A percentile compares a stretch with the other conserved stretches of the same genome.
These are phyloP conservation scores for Xanthoparmelia taractica DNA, from an alignment of 495 filamentous ascomycete genomes.

Conservation along the genomic window DNA sequence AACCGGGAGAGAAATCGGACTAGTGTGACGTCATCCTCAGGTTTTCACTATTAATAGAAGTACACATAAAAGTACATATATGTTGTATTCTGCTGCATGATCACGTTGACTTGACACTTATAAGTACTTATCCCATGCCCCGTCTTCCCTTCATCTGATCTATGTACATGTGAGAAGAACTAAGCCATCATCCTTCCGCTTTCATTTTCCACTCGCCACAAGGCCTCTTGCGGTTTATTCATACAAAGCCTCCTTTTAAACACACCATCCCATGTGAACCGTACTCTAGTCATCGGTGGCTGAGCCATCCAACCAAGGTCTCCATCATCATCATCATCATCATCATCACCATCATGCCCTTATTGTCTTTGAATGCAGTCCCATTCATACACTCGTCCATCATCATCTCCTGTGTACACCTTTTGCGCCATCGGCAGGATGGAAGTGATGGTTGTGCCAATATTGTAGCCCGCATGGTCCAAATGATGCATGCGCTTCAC, in stretches of 20 bases:
- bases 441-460: conserved; percentile 76
- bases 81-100: background rate
- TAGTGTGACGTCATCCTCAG: background rate
- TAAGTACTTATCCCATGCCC: background rate
- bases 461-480: conserved; percentile 71
- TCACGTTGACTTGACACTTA: background rate
- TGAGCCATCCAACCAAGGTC: background rate
- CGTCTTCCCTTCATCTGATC: background rate
- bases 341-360: too few relatives aligned
- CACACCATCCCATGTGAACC: background rate
- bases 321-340: conserved; percentile 6
- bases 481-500: conserved; percentile 78
- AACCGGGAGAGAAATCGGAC: background rate
- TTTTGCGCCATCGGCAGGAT: conserved; percentile 74
- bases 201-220: background rate
- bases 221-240: background rate
- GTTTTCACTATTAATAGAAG: background rate
- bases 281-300: background rate
- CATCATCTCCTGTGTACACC: conserved; percentile 91
- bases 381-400: conserved; percentile 90
- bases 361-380: conserved; percentile 61
- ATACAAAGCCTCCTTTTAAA: background rate
- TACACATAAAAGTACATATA: too few relatives aligned
- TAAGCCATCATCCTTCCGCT: background rate
- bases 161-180: background rate